A percentile compares a stretch with the other conserved stretches of the same genome.
These are phyloP conservation scores for Dothistroma pini DNA, from an alignment of 2,329 filamentous ascomycete species.

Conservation along the genomic window DNA sequence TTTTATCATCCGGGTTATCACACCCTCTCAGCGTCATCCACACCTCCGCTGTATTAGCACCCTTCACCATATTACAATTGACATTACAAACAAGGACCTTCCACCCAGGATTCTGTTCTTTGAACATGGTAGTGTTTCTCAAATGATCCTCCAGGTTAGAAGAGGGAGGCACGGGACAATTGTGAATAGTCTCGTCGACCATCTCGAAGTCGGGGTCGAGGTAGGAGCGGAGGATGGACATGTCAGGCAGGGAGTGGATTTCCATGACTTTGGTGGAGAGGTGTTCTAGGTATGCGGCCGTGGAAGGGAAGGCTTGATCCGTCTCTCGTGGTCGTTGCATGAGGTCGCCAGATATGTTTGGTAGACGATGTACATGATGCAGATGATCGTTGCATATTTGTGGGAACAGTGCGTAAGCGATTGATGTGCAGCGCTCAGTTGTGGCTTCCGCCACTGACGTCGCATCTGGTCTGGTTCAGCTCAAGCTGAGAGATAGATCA, in stretches of 20 bases:
- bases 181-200: constrained; percentile 11
- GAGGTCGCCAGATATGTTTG: not conserved
- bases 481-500: too few species aligned
- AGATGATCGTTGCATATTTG: not conserved
- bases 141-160: constrained; percentile 9
- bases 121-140: constrained; percentile 7
- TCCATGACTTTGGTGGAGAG: not conserved
- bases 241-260: not conserved
- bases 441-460: too few species aligned
- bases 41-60: constrained; percentile 15
- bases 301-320: not conserved
- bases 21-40: constrained; percentile 14
- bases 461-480: too few species aligned
- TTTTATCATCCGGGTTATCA: constrained; percentile 1
- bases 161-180: constrained; percentile 12
- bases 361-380: not conserved
- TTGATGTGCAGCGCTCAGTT: too few species aligned
- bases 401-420: not conserved
- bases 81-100: constrained; percentile 11
- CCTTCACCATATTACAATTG: constrained; percentile 6
- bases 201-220: constrained; percentile 12
- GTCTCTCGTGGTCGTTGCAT: not conserved
- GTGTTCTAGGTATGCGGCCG: not conserved
- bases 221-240: not conserved
- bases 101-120: constrained; percentile 10